These are phyloP conservation scores for Wickerhamomyces strasburgensis DNA, from an alignment of 805 yeast genomes.

Conservation along the genomic window DNA sequence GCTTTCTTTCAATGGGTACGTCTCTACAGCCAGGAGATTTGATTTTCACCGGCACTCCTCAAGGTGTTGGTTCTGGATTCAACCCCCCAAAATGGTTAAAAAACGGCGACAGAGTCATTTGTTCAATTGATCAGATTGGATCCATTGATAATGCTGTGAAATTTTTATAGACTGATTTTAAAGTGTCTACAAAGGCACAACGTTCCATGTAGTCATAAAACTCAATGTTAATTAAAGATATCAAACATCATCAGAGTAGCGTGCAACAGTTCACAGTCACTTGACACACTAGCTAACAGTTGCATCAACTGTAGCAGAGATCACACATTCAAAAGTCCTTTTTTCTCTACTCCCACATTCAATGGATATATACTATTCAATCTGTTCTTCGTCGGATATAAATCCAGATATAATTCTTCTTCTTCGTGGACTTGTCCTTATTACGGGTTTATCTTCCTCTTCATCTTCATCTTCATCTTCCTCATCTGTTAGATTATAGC, in stretches of 20 bases:
- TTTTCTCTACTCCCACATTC: no score
- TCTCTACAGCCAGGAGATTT: conserved; percentile 50
- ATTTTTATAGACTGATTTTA: no score
- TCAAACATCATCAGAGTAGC: no score
- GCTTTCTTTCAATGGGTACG: conserved; percentile 46
- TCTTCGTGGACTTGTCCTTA: background rate
- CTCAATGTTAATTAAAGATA: no score
- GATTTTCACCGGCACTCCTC: conserved; percentile 53
- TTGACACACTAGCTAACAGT: no score
- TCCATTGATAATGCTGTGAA: conserved; percentile 31
- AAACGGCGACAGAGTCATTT: conserved; percentile 40
- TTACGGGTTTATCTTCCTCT: background rate
- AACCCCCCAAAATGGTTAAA: conserved; percentile 38
- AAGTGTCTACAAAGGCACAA: no score
- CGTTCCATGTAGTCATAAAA: no score
- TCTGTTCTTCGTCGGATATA: background rate
- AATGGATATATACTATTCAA: no score
- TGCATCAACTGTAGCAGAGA: no score
- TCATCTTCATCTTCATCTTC: background rate
- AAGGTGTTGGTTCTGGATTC: conserved; percentile 48
- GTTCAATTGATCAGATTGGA: conserved; percentile 40
- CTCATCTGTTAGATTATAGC: background rate
- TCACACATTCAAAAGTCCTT: no score
- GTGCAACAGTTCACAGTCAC: no score
- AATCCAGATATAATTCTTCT: background rate